These are phyloP conservation scores for Apophysomyces variabilis DNA, from an alignment of 371 early-diverging fungal species.

Conservation along the genomic window DNA sequence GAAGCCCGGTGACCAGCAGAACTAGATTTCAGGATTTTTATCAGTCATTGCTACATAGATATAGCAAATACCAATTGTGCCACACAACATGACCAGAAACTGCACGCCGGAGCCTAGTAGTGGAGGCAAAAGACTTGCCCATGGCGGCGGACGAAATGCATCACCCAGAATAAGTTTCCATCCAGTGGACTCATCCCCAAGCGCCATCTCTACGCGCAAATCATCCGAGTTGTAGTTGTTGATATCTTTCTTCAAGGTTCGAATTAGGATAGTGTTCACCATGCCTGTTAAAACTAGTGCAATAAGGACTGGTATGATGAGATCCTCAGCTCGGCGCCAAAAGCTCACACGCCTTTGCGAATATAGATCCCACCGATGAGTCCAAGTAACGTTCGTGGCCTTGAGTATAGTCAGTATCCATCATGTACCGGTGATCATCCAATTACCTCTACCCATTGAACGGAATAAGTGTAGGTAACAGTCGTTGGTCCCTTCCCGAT, in stretches of 20 bases:
- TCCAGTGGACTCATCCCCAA: conserved; percentile 84
- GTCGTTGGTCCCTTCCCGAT: conserved; percentile 35
- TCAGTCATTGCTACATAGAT: not conserved
- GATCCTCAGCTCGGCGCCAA: too few species aligned
- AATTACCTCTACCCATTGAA: conserved; percentile 60
- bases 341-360: conserved; percentile 15
- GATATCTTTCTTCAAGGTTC: conserved; percentile 87
- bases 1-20: conserved; percentile 76
- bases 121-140: conserved; percentile 68
- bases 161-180: conserved; percentile 94
- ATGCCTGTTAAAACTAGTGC: conserved; percentile 80
- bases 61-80: conserved; percentile 39
- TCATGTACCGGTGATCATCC: not conserved
- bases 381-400: conserved; percentile 56
- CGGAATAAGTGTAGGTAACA: conserved; percentile 65
- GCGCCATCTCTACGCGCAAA: conserved; percentile 65
- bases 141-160: conserved; percentile 75
- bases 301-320: conserved; percentile 55
- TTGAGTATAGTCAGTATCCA: not conserved
- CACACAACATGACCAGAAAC: conserved; percentile 60
- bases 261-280: conserved; percentile 84
- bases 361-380: conserved; percentile 61
- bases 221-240: conserved; percentile 73
- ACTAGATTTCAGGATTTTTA: conserved; percentile 30
- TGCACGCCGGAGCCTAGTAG: conserved; percentile 85